Evolutionary conservation across 2,329 filamentous ascomycete genomes (phyloP), one percentile per base, ranked within the genome.

Genomic region (Penicillium sp.): DNA sequence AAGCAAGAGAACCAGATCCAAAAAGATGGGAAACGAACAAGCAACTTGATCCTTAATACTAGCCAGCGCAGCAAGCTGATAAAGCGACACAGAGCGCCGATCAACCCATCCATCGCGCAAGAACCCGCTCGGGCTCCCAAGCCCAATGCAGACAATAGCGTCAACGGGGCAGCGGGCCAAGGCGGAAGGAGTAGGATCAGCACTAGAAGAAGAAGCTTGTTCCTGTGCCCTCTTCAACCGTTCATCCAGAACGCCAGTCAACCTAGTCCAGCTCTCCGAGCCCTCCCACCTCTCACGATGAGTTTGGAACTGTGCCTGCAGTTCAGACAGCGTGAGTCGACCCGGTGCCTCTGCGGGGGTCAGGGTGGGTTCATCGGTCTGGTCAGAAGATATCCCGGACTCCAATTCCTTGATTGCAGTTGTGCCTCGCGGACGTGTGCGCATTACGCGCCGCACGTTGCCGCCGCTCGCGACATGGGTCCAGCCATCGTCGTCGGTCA

Each of bases 61-160:
- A 1, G 64, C 68, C 56, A 77, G 53, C 16, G 74, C 74, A 10
- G 72, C 74, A 44, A 77, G 67, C 55, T 77, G 75, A 61, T 73
- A 75, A 61, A 76, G 65, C 6, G 73, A 75, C 2, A 77, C 72
- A 50, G 56, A 63, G 31, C 75, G 65, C 4, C 75, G 68, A 65
- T 77, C 75, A 26, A 76, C 74, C 72, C 73, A 75, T 5, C 75
- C 75, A 24, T 72, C 74, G 24, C 73, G 71, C 34, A 75, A 62
- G 44, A 77, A 73, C 2, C 75, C 75, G 51, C 74, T 77, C 7
- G 69, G 71, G 54, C 74, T 77, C 3, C 75, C 75, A 4, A 77
- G 67, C 3, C 73, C 74, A 48, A 77, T 67, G 45, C 74, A 76
- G 22, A 76, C 67, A 47, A 75, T 69, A 2, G 62, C 65, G 9